Conservation (phyloP, 75 land plant genomes). For the Ceratopteris richardii region DNA sequence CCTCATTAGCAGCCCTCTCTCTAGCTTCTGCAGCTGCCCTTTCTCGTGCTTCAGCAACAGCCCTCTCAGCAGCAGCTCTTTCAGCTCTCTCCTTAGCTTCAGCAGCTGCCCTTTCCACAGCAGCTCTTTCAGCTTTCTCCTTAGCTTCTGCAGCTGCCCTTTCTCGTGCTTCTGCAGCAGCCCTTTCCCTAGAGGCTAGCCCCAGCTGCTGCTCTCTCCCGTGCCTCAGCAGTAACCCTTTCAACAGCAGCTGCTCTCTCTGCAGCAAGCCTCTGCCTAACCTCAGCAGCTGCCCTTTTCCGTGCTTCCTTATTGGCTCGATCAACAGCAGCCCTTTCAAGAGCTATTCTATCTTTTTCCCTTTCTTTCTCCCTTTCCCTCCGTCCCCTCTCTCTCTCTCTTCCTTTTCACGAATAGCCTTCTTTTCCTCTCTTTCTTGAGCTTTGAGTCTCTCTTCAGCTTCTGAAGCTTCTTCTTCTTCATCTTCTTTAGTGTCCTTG, state of each 20-base stretch:
- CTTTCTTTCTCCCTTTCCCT: conserved; percentile 31
- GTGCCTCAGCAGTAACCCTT: conserved; percentile 17
- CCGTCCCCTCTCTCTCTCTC: conserved; percentile 42
- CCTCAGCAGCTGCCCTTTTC: conserved; percentile 36
- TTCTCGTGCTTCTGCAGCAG: too few relatives aligned
- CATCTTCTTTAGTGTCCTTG: conserved; percentile 35
- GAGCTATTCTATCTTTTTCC: conserved; percentile 10
- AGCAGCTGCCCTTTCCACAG: too few relatives aligned
- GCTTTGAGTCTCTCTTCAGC: conserved; percentile 31
- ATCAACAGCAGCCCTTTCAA: conserved; percentile 7
- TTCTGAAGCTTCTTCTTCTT: conserved; percentile 21
- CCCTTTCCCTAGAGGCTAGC: too few relatives aligned
- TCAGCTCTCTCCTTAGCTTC: too few relatives aligned
- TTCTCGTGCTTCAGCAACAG: conserved; percentile 36
- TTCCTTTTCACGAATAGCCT: conserved; percentile 22
- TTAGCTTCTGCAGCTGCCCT: too few relatives aligned
- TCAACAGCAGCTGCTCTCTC: conserved; percentile 49
- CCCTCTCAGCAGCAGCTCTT: conserved; percentile 29
- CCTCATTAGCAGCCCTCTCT: conserved; percentile 67
- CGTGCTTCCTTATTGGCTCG: conserved; percentile 14
- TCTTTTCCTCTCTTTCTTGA: conserved; percentile 25
- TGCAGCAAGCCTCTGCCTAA: conserved; percentile 48
- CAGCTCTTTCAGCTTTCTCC: too few relatives aligned
- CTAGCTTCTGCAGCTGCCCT: conserved; percentile 39
- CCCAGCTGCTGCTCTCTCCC: conserved; percentile 54